Evolutionary conservation across 75 land plant genomes (phyloP), one percentile per base, ranked within the genome.

Genomic region (Sequoia sempervirens): DNA sequence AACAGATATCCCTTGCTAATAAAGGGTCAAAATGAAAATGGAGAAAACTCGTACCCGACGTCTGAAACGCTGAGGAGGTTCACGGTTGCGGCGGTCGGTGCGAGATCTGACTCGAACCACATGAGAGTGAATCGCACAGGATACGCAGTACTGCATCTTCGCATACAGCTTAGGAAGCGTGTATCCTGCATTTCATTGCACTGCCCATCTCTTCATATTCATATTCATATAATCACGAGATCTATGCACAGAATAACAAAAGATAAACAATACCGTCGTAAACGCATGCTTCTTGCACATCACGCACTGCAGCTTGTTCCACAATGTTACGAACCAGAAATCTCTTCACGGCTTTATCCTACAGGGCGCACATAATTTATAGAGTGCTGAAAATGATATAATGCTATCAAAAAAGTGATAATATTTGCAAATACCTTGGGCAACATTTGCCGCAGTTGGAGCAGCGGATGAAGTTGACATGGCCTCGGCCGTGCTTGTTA

Each of bases 401-500:
- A 43, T 30, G 14, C 20, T 9, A 13, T 10, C 34, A 82, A 34
- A 18, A 15, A 75, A 37, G 12, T 10, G 20, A 23, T 41, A 1
- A 26, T 53, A 78, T 23, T 26, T 18, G 40, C 2, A 34, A 66
- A 81, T 82, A 93, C 94, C 93, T 93, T 92, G 74, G 95, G 76
- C 89, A 88, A 84, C 95, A 93, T 34, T 88, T 86, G 28, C 92
- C 95, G 70, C 95, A 93, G 81, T 93, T 93, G 84, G 95, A 93
- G 87, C 95, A 93, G 80, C 95, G 87, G 45, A 93, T 90, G 79
- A 94, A 94, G 61, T 93, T 90, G 9, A 93, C 94, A 85, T 93
- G 95, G 85, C 95, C 95, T 36, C 95, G 90, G 14, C 95, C 95
- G 66, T 93, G 95, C 94, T 93, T 93, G 94, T 92, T 93, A 40